Base-by-base conservation (phyloP, 306 rosid species). In the Castanopsis chinensis region DNA sequence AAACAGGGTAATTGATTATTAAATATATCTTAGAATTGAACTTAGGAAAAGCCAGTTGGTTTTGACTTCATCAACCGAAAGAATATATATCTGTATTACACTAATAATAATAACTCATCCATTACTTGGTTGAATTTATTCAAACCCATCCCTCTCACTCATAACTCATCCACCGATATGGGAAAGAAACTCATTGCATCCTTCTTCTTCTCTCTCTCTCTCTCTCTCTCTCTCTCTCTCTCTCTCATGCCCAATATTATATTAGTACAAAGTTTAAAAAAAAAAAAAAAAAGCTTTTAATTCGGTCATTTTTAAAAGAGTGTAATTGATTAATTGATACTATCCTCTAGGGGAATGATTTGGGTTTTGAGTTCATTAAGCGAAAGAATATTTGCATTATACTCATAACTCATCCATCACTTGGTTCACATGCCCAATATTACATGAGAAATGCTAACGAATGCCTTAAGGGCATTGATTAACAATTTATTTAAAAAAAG, bases 91-190 rank as follows among this genome's bases (percentile, higher is more conserved):
- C 18, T 11, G 32, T 3, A 14, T 30, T 0, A 33, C 37, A 8
- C 45, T 41, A 41, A 41, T 41, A 8, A 41, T 41, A 11, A 41
- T 41, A 41, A 41, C 5, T 7, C 25, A 35, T 35, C 52, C 2
- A 68, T 68, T 64, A 30, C 45, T 18, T 68, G 4, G 72, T 68
- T 35, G 72, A 68, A 35, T 68, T 68, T 20, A 18, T 63, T 63
- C 5, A 13, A 68, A 2, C 71, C 41, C 71, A 41, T 41, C 12
- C 45, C 45, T 41, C 45, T 68, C 68, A 77, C 57, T 18, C 6
- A 20, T 15, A 61, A 60, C 78, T 78, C 45, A 35, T 72, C 65
- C 80, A 41, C 81, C 43, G 21, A 78, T 80, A 32, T 25, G 58
- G 73, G 65, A 74, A 80, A 54, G 57, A 32, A 63, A 70, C 51